Conservation (phyloP, 2,329 filamentous ascomycete genomes). For the Sphaerulina vaccinii region DNA sequence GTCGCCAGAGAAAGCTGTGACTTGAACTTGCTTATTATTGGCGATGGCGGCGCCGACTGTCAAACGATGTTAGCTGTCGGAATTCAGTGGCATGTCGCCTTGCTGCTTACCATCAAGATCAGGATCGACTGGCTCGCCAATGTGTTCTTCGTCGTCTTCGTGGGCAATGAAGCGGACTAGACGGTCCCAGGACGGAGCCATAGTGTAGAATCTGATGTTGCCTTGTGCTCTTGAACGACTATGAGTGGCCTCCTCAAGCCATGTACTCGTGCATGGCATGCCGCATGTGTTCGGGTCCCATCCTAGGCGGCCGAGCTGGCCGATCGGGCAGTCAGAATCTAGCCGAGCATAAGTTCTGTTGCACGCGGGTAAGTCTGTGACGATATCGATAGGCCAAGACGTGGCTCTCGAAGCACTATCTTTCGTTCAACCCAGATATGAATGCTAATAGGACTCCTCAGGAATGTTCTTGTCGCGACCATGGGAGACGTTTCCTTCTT, state of each 20-base stretch:
- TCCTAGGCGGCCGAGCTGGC: constrained; percentile 1
- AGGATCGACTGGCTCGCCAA: constrained; percentile 26
- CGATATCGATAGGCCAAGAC: not conserved
- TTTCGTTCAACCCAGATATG: no score
- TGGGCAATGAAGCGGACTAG: constrained; percentile 69
- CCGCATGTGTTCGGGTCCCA: no score
- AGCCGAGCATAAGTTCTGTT: not conserved
- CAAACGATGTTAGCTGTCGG: constrained; percentile 44
- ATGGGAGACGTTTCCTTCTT: no score
- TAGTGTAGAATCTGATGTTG: not conserved
- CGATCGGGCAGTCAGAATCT: not conserved
- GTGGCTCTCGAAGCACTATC: no score
- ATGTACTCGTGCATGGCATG: not conserved
- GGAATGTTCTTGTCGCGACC: no score
- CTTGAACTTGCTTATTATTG: constrained; percentile 1
- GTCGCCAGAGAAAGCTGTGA: not conserved
- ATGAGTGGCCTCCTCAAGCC: not conserved
- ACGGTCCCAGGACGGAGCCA: constrained; percentile 49
- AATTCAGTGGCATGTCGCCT: not conserved
- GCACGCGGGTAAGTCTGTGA: not conserved
- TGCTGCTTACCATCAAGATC: constrained; percentile 7
- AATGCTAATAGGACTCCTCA: no score
- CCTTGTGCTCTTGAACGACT: not conserved
- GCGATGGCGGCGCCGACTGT: constrained; percentile 50
- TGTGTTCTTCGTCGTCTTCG: constrained; percentile 51